A percentile compares a stretch with the other conserved stretches of the same genome.
phyloP scores from a whole-genome alignment of 2,329 filamentous ascomycete species.

The Monosporascus sp. region DNA sequence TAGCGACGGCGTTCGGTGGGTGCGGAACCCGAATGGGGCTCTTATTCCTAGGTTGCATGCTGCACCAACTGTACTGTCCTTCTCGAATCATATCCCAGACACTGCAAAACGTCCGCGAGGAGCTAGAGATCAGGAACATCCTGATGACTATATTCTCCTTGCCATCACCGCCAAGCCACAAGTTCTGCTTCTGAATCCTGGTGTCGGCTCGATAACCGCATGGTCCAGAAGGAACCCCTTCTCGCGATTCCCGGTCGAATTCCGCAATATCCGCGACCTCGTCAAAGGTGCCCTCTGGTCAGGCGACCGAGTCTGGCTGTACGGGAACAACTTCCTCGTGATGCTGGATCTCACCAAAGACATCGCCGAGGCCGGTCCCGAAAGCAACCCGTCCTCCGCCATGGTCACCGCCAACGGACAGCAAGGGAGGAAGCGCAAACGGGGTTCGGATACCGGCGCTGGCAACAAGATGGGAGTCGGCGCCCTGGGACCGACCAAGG shows the following conservation, averaged over 20 bases:
- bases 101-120: neutral
- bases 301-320: slow-evolving; percentile 73
- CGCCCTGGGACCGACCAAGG: slow-evolving; percentile 24
- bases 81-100: slow-evolving; percentile 46
- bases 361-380: slow-evolving; percentile 38
- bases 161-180: slow-evolving; percentile 53
- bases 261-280: slow-evolving; percentile 69
- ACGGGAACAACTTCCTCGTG: slow-evolving; percentile 78
- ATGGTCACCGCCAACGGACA: slow-evolving; percentile 21
- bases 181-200: slow-evolving; percentile 72
- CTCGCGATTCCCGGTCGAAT: slow-evolving; percentile 67
- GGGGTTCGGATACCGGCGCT: slow-evolving; percentile 44
- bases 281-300: slow-evolving; percentile 86
- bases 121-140: neutral
- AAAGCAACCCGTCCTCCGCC: slow-evolving; percentile 19
- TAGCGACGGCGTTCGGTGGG: slow-evolving; percentile 60
- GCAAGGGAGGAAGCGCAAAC: slow-evolving; percentile 48
- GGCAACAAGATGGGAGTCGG: slow-evolving; percentile 46
- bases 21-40: slow-evolving; percentile 63
- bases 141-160: slow-evolving; percentile 46
- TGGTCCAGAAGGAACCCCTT: slow-evolving; percentile 84
- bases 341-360: slow-evolving; percentile 85
- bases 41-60: slow-evolving; percentile 64
- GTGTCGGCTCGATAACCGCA: slow-evolving; percentile 69
- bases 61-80: slow-evolving; percentile 62